Base-by-base conservation (phyloP, 768 basidiomycete species). In the Termitomyces sp. region DNA sequence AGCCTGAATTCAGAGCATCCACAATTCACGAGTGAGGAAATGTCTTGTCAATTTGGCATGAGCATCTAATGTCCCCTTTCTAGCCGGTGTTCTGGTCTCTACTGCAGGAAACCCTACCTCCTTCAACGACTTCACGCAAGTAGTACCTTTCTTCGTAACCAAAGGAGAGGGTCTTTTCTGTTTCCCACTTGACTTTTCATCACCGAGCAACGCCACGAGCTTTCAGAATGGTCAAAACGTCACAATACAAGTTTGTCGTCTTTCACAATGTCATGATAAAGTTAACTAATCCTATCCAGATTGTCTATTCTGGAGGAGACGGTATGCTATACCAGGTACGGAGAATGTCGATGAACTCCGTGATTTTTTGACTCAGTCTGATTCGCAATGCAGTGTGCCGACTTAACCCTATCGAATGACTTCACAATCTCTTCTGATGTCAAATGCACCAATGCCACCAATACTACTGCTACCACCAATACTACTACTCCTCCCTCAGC, bases 261-360 rank as follows among this genome's bases (percentile, higher is more conserved):
- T 47, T 37, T 27, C n/a, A 24, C 26, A 5, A 49, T 33, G 14
- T 37, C 36, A 37, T n/a, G 4, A 22, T 20, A 6, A n/a, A 39
- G 1, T 30, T 24, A 42, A 43, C n/a, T 44, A n/a, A 34, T 27
- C 32, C 26, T 18, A 43, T 55, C 33, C 49, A 80, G 75, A 65
- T 91, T 24, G 62, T 82, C 30, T 93, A 72, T 67, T 71, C 83
- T 62, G 89, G 89, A 40, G 90, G 89, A 36, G 91, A 94, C 66
- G 86, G 85, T 22, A 47, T 67, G 30, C 78, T 95, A 8, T 92
- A 79, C 72, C 89, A 93, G 78, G 89, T 82, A 65, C 3, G 26
- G n/a, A n/a, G n/a, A n/a, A n/a, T 0, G 43, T 1, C n/a, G n/a
- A 30, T 51, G 9, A 22, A 43, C 13, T 60, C 7, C 47, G 45